Evolutionary conservation across 2,329 filamentous ascomycete genomes (phyloP).

Genomic region (Ophiosphaerella herpotricha): DNA sequence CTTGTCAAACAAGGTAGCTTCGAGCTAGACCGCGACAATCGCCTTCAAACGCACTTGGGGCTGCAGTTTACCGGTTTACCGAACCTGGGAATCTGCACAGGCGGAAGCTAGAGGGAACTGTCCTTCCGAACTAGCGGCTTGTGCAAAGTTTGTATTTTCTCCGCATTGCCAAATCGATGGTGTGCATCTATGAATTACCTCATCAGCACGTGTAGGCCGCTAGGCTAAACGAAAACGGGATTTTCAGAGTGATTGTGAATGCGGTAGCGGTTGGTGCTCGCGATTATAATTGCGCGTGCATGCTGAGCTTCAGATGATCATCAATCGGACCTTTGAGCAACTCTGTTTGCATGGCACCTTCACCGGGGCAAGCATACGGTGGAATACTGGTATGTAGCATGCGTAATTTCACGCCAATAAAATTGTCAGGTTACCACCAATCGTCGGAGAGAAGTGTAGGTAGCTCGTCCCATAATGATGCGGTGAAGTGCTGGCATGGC

Average conservation of each 20-base stretch:
- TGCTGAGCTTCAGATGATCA: too few relatives aligned
- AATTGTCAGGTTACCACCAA: too few relatives aligned
- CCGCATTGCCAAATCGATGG: neutral
- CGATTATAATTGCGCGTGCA: too few relatives aligned
- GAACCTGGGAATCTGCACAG: neutral
- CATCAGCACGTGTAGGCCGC: neutral
- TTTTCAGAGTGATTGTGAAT: neutral
- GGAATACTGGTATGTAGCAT: too few relatives aligned
- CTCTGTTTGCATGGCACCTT: too few relatives aligned
- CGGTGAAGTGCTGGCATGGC: too few relatives aligned
- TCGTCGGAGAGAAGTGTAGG: too few relatives aligned
- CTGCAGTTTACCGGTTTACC: neutral
- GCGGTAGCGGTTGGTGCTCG: neutral
- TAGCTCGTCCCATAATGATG: too few relatives aligned
- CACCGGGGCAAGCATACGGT: too few relatives aligned
- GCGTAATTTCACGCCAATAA: too few relatives aligned
- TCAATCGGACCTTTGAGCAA: too few relatives aligned
- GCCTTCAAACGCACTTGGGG: neutral
- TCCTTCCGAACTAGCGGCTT: constrained; percentile 1
- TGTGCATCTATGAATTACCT: neutral
- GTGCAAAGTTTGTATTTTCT: neutral
- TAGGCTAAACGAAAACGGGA: neutral
- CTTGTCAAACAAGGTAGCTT: neutral
- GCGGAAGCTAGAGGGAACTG: neutral
- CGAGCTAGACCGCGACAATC: neutral